Evolutionary conservation across 306 rosid species (phyloP).

Genomic region (Inga leiocalycina): DNA sequence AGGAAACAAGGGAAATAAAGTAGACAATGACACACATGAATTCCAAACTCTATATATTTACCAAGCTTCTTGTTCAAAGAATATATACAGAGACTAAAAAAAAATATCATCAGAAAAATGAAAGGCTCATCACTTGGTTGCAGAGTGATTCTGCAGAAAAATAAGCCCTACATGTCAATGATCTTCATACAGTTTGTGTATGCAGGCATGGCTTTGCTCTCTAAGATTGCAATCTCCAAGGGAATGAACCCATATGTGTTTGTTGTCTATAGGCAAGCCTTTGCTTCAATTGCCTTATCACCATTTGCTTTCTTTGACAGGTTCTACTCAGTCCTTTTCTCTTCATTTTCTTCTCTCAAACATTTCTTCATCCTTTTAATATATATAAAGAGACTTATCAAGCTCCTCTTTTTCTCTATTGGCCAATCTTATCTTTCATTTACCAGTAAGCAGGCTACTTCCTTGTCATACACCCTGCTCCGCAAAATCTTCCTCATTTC

Average conservation of each 20-base stretch:
- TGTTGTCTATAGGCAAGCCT: constrained; percentile 92
- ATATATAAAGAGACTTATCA: background rate
- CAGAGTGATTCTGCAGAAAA: constrained; percentile 36
- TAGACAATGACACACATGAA: background rate
- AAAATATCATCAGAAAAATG: constrained; percentile 36
- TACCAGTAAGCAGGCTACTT: constrained; percentile 65
- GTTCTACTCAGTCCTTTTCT: constrained; percentile 33
- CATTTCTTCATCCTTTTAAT: background rate
- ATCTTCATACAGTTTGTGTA: constrained; percentile 66
- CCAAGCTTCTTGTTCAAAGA: constrained; percentile 16
- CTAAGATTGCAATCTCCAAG: constrained; percentile 78
- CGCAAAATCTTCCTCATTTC: constrained; percentile 76
- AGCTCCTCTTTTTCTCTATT: background rate
- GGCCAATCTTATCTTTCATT: background rate
- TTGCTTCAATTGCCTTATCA: constrained; percentile 70
- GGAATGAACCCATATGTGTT: constrained; percentile 93
- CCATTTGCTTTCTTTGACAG: constrained; percentile 89
- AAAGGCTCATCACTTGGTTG: constrained; percentile 37
- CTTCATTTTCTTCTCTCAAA: background rate
- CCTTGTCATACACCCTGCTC: constrained; percentile 61
- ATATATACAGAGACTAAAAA: background rate
- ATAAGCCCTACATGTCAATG: constrained; percentile 77
- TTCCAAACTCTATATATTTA: constrained; percentile 42
- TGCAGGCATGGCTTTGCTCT: constrained; percentile 93
- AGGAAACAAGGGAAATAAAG: constrained; percentile 32